A percentile compares a stretch with the other conserved stretches of the same genome.
Evolutionary conservation across 2,329 filamentous ascomycete genomes (phyloP).

Genomic region (Penicillium thymicola): DNA sequence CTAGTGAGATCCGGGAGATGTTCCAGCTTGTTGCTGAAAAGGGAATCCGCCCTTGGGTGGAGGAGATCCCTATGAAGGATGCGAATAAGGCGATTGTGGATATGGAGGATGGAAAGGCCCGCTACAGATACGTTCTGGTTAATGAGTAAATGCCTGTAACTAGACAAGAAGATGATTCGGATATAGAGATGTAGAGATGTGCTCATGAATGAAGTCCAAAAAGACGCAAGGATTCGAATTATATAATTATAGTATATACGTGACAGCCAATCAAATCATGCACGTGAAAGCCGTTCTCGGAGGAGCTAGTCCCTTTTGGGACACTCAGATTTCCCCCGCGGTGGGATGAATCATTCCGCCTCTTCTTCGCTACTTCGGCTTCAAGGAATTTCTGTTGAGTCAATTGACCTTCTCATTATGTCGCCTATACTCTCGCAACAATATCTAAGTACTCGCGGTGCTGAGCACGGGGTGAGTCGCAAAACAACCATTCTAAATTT

Average conservation of each 20-base stretch:
- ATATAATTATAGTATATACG: background rate
- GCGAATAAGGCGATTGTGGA: conserved; percentile 45
- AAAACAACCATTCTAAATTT: background rate
- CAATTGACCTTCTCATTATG: conserved; percentile 15
- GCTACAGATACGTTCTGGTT: conserved; percentile 47
- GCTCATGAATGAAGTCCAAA: background rate
- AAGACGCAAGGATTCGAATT: background rate
- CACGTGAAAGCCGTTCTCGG: conserved; percentile 33
- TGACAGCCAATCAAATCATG: conserved; percentile 1
- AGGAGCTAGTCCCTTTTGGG: conserved; percentile 23
- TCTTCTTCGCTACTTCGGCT: background rate
- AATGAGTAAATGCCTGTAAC: conserved; percentile 31
- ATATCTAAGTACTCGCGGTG: conserved; percentile 34
- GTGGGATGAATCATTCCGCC: conserved; percentile 18
- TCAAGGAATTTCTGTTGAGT: conserved; percentile 2
- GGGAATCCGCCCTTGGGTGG: conserved; percentile 41
- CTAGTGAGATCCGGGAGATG: conserved; percentile 45
- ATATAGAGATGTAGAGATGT: background rate
- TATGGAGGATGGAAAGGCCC: conserved; percentile 45
- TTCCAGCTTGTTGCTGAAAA: conserved; percentile 42
- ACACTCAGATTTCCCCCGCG: conserved; percentile 14
- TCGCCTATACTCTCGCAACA: conserved; percentile 31
- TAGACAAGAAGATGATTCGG: background rate
- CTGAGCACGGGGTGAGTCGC: conserved; percentile 30
- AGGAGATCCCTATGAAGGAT: conserved; percentile 43